A percentile compares a stretch with the other conserved stretches of the same genome.
Conservation (phyloP, 306 rosid genomes). For the Prunus kanzakura region DNA sequence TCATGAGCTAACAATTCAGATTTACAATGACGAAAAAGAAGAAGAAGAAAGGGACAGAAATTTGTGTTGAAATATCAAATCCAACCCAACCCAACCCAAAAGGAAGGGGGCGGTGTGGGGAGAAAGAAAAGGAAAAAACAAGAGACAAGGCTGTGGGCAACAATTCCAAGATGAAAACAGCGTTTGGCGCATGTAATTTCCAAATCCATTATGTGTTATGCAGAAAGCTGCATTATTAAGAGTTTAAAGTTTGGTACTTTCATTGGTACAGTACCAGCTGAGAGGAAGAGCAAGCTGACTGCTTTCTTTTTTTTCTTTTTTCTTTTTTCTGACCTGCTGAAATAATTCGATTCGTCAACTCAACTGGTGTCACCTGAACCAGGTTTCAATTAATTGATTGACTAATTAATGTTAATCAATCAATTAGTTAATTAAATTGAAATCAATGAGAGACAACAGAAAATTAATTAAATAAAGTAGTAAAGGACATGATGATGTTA, state of each 20-base stretch:
- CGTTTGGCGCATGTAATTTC: constrained; percentile 21
- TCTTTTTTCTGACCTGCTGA: too few relatives aligned
- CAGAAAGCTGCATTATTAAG: background rate
- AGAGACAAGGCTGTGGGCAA: background rate
- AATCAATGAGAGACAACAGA: background rate
- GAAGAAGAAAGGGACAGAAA: background rate
- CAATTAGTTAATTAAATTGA: too few relatives aligned
- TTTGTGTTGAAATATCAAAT: background rate
- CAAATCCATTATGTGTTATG: background rate
- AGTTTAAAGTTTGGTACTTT: background rate
- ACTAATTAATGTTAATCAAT: background rate
- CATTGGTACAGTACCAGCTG: background rate
- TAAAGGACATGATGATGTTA: background rate
- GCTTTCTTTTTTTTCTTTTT: background rate
- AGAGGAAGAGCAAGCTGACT: background rate
- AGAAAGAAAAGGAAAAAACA: background rate
- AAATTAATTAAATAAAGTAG: background rate
- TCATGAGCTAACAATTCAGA: background rate
- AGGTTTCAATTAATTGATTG: background rate
- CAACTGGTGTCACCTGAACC: background rate
- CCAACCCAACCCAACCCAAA: background rate
- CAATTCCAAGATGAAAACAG: constrained; percentile 5
- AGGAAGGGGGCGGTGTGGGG: too few relatives aligned
- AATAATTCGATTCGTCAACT: too few relatives aligned
- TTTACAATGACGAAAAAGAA: background rate